Percentiles rank a stretch among this genome's conserved stretches.
Conservation (phyloP, 495 filamentous ascomycete genomes). For the Pseudomonodictys pantanalensis region DNA sequence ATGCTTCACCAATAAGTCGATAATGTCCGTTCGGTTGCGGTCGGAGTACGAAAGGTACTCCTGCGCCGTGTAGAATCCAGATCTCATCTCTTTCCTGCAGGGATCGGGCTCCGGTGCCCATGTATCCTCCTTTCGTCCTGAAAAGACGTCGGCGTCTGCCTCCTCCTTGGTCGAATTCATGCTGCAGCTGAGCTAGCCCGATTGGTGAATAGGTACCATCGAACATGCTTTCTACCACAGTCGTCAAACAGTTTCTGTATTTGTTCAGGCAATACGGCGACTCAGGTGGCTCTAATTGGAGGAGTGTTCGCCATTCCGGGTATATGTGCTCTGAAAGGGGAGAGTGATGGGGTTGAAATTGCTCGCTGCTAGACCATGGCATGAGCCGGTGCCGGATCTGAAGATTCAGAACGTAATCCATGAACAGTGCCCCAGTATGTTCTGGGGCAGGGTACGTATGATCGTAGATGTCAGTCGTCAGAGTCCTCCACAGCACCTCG, state of each 20-base stretch:
- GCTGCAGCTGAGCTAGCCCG: conserved; percentile 23
- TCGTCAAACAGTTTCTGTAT: conserved; percentile 16
- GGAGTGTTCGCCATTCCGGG: conserved; percentile 25
- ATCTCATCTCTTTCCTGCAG: conserved; percentile 23
- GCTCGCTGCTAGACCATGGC: conserved; percentile 27
- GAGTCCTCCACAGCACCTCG: conserved; percentile 25
- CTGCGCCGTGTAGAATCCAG: conserved; percentile 17
- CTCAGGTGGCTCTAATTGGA: conserved; percentile 12
- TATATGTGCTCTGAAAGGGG: conserved; percentile 26
- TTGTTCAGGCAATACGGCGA: conserved; percentile 5
- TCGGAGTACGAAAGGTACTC: conserved; percentile 21
- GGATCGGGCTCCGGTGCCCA: conserved; percentile 20
- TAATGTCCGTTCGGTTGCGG: conserved; percentile 7
- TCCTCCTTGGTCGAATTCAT: conserved; percentile 23
- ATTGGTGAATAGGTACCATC: conserved; percentile 28
- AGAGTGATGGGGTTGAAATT: conserved; percentile 29
- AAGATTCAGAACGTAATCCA: conserved; percentile 29
- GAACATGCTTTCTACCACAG: conserved; percentile 27
- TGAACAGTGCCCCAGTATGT: conserved; percentile 14
- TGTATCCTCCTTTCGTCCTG: conserved; percentile 11
- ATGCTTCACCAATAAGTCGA: conserved; percentile 29
- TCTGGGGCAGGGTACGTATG: conserved; percentile 18
- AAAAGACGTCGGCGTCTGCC: conserved; percentile 23
- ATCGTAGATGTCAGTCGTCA: conserved; percentile 22
- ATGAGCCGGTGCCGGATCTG: conserved; percentile 27